Base-by-base conservation (phyloP, 148 eudicot genomes). In the Oxyria digyna region DNA sequence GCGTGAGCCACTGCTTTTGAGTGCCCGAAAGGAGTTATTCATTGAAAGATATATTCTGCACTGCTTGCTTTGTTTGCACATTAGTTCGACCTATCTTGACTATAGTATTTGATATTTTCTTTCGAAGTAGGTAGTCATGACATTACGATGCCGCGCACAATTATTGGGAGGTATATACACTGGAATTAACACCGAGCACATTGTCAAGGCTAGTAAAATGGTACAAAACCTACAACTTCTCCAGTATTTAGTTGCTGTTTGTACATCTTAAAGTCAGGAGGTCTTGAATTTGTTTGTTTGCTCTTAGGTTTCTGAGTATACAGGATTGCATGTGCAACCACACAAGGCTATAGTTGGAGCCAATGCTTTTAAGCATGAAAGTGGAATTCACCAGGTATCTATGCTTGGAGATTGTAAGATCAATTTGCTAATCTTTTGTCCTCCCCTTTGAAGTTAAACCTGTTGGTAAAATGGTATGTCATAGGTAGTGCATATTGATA, bases 341-440 rank as follows among this genome's bases (percentile, higher is more conserved):
- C 87, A 83, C 73, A 85, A 85, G 79, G 85, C 87, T 62, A 79
- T 85, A 69, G 87, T 86, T 42, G 87, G 87, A 57, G 83, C 84
- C 48, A 86, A 86, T 73, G 87, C 85, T 52, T 81, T 82, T 74
- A 82, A 80, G 67, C 91, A 86, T 80, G 80, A 78, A 73, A 81
- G 84, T 81, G 81, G 84, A 48, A 81, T 81, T 63, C 81, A 81
- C 33, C 84, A 81, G 81, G 81, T 79, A 69, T 55, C 17, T 55
- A 50, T 50, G 29, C 57, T 50, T 50, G 26, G 62, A 10, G 62
- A 55, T 55, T 55, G 62, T 27, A 55, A 55, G 31, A 55, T 55
- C 32, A 24, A 55, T 7, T 55, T n/a, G 7, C 12, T 31, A 50
- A 50, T 21, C 27, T 32, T 14, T 10, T 67, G 21, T 41, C 37